Evolutionary conservation across 495 filamentous ascomycete species (phyloP), one percentile per base, ranked within the genome.

Genomic region (Oleoguttula mirabilis): DNA sequence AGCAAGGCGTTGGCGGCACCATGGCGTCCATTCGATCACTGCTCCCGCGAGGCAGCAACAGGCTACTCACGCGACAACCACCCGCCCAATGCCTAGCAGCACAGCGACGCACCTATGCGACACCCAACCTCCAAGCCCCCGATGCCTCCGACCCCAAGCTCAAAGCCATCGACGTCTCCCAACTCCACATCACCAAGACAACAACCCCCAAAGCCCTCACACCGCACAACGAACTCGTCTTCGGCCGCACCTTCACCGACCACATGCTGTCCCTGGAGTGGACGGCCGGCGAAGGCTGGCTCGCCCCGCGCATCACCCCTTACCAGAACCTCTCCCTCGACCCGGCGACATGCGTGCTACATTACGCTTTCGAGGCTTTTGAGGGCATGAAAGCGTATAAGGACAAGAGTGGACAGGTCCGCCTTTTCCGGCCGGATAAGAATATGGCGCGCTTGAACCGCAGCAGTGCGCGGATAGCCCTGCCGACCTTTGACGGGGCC

Each of bases 351-450:
- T 96, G 88, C 67, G 90, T 95, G 32, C 88, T 98, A 66, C 90
- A 98, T 72, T 98, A 98, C 63, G 90, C 83, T 28, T 96, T 96
- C 57, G 82, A 87, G 60, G 84, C 79, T 60, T 98, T 98, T 65
- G 90, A 98, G 64, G 90, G 90, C 47, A 92, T 96, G 87, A 98
- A 98, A 66, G 92, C 92, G 24, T 96, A 96, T 70, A 84, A 81
- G 57, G 82, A 90, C 64, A 68, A 62, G 36, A 61, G 71, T 11
- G 84, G 84, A 36, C 55, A 77, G 32, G 74, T 88, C 45, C 78
- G 86, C 14, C 65, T 98, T 16, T 98, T 98, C 73, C 77, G 90
- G n/a, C 90, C 90, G 0, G 79, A 90, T 63, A 86, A 79, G 69
- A 98, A 98, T 67, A 95, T 95, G 90, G 74, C 69, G 43, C 81